Base-by-base conservation (phyloP, 2,329 filamentous ascomycete species). In the Ophiosphaerella narmari region DNA sequence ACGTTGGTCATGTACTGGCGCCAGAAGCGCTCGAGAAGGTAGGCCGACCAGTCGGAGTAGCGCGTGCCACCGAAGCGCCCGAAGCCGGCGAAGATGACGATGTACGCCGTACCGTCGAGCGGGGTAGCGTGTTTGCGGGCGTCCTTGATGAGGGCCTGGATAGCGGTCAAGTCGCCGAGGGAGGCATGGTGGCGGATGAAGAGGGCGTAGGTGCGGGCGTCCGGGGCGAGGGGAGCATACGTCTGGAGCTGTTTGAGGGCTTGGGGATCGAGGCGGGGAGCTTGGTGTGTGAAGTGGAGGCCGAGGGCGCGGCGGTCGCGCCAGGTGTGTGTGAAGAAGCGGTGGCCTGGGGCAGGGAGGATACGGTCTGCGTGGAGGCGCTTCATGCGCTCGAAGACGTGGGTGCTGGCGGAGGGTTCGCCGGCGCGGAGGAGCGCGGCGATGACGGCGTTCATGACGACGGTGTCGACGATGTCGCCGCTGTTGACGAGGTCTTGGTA, bases 341-440 rank as follows among this genome's bases (percentile, higher is more conserved):
- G 53, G 39, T 61, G 59, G 36, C 68, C 70, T 9, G 74, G 56
- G 6, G 55, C 50, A 45, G 59, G 21, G 48, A 40, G 43, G 11
- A 46, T 37, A 37, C 73, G 75, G 40, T 74, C 64, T 31, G 74
- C 68, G 49, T 86, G 78, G 24, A 84, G 77, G 2, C 74, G 75
- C 71, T 91, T 92, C 92, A 99, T 97, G 52, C 86, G 86, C 49
- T 85, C 78, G 64, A 97, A 97, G 9, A 96, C 84, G 52, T 88
- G 82, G 18, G 18, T 60, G 93, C 86, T 2, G 92, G 90, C 86
- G 6, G 80, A 76, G 34, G 87, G 83, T 66, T 99, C 92, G 35
- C 88, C 87, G 12, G 87, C 86, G 48, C 85, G 81, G 37, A 97
- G 79, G 16, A 97, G 81, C 1, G 91, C 86, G 0, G 86, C 81